Percentiles rank a stretch among this genome's conserved stretches.
Evolutionary conservation across 306 rosid species (phyloP).

Genomic region (Cucurbita moschata): DNA sequence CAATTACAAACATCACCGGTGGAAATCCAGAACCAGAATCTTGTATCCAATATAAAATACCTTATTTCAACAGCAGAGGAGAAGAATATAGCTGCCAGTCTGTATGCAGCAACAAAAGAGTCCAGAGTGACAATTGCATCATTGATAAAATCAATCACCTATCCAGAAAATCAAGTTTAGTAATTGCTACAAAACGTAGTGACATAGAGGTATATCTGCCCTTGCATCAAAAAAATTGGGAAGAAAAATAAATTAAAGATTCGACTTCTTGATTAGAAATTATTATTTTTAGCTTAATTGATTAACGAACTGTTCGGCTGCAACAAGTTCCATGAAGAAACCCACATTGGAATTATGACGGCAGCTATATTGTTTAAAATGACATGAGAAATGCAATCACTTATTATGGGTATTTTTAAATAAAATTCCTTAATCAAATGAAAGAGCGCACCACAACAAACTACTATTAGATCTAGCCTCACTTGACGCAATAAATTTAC

Average conservation of each 20-base stretch:
- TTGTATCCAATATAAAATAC: constrained; percentile 17
- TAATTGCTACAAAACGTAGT: background rate
- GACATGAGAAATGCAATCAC: too few relatives aligned
- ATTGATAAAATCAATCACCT: constrained; percentile 93
- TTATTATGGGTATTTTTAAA: too few relatives aligned
- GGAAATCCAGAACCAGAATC: background rate
- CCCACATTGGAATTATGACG: too few relatives aligned
- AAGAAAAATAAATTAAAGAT: background rate
- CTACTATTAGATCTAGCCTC: too few relatives aligned
- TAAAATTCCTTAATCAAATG: too few relatives aligned
- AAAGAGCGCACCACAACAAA: too few relatives aligned
- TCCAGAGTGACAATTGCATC: constrained; percentile 79
- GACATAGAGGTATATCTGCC: background rate
- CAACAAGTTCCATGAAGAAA: too few relatives aligned
- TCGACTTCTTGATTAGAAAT: background rate
- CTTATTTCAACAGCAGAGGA: constrained; percentile 66
- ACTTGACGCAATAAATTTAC: background rate
- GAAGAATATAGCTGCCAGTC: constrained; percentile 63
- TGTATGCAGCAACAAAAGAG: constrained; percentile 50
- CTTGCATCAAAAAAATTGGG: background rate
- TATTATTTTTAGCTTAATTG: too few relatives aligned
- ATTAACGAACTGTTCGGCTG: too few relatives aligned
- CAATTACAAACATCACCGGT: background rate
- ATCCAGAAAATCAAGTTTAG: constrained; percentile 8
- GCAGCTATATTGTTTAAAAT: too few relatives aligned